Evolutionary conservation across 108 stramenopile genomes (phyloP).

Genomic region (Skeletonema costatum): DNA sequence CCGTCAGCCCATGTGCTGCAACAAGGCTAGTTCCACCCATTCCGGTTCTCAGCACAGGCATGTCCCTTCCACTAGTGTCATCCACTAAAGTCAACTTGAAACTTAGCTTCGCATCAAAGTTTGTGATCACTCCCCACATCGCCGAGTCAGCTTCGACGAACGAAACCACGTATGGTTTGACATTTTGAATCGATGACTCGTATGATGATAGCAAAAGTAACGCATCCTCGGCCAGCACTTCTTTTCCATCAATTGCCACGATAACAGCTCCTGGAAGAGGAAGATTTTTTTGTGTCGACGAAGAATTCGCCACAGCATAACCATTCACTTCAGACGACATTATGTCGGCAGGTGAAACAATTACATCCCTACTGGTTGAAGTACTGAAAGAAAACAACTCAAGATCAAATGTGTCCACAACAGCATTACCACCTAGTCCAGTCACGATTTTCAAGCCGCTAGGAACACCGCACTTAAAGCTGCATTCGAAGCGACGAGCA

Average conservation of each 20-base stretch:
- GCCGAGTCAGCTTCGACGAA: slow-evolving; percentile 56
- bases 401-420: neutral
- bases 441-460: slow-evolving; percentile 6
- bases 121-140: slow-evolving; percentile 48
- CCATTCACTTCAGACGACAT: neutral
- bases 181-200: neutral
- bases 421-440: neutral
- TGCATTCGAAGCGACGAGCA: neutral
- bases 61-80: slow-evolving; percentile 68
- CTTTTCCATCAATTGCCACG: slow-evolving; percentile 44
- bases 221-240: slow-evolving; percentile 31
- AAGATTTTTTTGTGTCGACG: neutral
- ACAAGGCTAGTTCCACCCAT: slow-evolving; percentile 33
- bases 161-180: slow-evolving; percentile 24
- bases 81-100: slow-evolving; percentile 63
- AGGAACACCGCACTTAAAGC: slow-evolving; percentile 9
- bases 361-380: neutral
- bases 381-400: neutral
- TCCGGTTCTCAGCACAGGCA: slow-evolving; percentile 61
- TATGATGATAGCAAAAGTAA: slow-evolving; percentile 14
- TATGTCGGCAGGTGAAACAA: neutral
- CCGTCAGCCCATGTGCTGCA: slow-evolving; percentile 51
- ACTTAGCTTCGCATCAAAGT: slow-evolving; percentile 38
- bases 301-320: neutral
- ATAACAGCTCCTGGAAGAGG: slow-evolving; percentile 48